These are phyloP conservation scores for Eutypella sp. DNA, from an alignment of 2,329 filamentous ascomycete species.

Conservation along the genomic window DNA sequence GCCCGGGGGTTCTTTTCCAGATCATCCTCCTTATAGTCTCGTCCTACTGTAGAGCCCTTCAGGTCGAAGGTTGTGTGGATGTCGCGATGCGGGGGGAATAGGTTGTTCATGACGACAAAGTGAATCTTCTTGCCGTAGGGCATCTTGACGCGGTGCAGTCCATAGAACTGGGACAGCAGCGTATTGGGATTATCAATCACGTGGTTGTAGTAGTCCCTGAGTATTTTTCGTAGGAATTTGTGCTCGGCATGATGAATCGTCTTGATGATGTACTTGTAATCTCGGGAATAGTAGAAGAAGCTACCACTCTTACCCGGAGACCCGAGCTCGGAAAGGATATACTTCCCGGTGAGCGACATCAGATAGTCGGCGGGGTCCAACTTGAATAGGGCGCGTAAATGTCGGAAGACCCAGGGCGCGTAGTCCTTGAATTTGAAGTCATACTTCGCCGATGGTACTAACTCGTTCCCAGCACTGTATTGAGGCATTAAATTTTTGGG, in stretches of 20 bases:
- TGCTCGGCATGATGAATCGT: conserved; percentile 96
- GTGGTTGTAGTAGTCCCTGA: conserved; percentile 91
- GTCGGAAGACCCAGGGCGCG: conserved; percentile 98
- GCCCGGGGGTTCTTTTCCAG: conserved; percentile 84
- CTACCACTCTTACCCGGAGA: conserved; percentile 97
- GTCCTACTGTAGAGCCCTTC: conserved; percentile 91
- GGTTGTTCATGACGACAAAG: conserved; percentile 99
- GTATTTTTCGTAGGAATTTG: conserved; percentile 76
- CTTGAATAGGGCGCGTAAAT: conserved; percentile 79
- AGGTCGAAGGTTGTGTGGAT: conserved; percentile 96
- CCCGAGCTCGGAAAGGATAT: conserved; percentile 93
- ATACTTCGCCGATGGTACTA: conserved; percentile 97
- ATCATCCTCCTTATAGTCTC: conserved; percentile 86
- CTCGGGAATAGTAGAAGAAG: conserved; percentile 98
- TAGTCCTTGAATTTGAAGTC: conserved; percentile 99
- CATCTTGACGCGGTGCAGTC: conserved; percentile 95
- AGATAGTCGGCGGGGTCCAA: conserved; percentile 96
- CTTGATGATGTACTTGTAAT: conserved; percentile 99
- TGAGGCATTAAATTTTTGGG: conserved; percentile 27
- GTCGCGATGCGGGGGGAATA: conserved; percentile 94
- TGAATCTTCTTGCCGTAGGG: conserved; percentile 97
- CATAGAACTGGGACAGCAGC: conserved; percentile 94
- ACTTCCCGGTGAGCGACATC: conserved; percentile 97
- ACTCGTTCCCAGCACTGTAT: conserved; percentile 81
- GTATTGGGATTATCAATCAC: conserved; percentile 94